Evolutionary conservation across 768 basidiomycete genomes (phyloP), one percentile per base, ranked within the genome.

Genomic region (Macrolepiota fuliginosa): DNA sequence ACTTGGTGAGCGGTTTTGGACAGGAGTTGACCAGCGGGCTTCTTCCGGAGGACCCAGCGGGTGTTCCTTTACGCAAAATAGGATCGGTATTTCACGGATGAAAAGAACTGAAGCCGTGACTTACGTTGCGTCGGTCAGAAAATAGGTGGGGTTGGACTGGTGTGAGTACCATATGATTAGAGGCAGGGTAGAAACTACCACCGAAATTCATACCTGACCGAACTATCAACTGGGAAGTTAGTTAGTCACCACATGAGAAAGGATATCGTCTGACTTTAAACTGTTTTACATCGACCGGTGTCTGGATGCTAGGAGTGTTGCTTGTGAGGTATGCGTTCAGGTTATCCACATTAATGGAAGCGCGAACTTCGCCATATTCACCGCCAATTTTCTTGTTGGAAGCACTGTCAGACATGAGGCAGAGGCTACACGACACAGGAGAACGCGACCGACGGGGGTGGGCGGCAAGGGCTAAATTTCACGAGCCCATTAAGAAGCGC

Each of bases 81-180:
- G 45, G 53, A 51, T 62, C 37, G 7, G n/a, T 1, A 45, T 39
- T 27, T 29, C 29, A 25, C n/a, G 40, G 17, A 35, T 22, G 25
- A 49, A 35, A 5, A 9, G 25, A 46, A 32, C 59, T 29, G 51
- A 39, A 24, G 29, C 5, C 19, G 85, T 29, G 73, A 90, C 62
- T 50, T n/a, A 66, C 90, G 75, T 82, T 17, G 84, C 79, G 74
- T 93, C 92, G 4, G 86, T 91, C 53, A 99, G 74, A 75, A 98
- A 91, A 73, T 98, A 99, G 0, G 96, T 98, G 0, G 96, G 96
- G 70, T 99, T 99, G 7, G 94, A 94, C 92, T 95, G 36, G 52
- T 11, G 25, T 37, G 32, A 45, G 17, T 6, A 19, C 42, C 42
- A 32, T 32, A 52, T 15, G 40, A 58, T 65, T 35, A 64, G 49